Conservation (phyloP, 805 yeast species). For the Myxozyma mucilagina region DNA sequence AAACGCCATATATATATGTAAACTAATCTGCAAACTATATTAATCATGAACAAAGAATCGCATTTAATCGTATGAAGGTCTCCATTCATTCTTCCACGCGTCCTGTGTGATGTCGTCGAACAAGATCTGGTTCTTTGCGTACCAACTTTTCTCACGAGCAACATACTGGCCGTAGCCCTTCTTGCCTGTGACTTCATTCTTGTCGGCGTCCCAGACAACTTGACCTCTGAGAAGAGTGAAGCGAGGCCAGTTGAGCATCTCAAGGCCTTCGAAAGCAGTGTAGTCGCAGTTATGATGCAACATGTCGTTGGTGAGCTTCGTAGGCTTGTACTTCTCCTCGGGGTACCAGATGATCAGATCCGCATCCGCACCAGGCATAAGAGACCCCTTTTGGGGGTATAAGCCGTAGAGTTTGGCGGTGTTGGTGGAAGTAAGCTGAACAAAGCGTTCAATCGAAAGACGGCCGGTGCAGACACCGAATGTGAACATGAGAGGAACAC, state of each 20-base stretch:
- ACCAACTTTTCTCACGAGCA: slow-evolving; percentile 26
- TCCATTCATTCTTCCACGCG: slow-evolving; percentile 30
- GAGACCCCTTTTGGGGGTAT: slow-evolving; percentile 45
- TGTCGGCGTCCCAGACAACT: slow-evolving; percentile 32
- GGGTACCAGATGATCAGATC: slow-evolving; percentile 54
- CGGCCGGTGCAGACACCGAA: slow-evolving; percentile 49
- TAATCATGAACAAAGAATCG: not conserved
- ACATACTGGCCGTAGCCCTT: slow-evolving; percentile 32
- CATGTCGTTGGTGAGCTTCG: slow-evolving; percentile 41
- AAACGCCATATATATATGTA: not conserved
- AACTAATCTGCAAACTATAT: not conserved
- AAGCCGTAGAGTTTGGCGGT: slow-evolving; percentile 52
- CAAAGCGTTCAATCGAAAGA: slow-evolving; percentile 48
- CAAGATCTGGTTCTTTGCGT: slow-evolving; percentile 29
- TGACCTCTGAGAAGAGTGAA: slow-evolving; percentile 44
- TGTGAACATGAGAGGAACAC: slow-evolving; percentile 47
- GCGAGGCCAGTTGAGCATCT: slow-evolving; percentile 51
- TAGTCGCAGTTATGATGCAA: slow-evolving; percentile 36
- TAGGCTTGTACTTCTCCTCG: slow-evolving; percentile 37
- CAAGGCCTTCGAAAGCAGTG: slow-evolving; percentile 43
- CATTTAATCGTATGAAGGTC: slow-evolving; percentile 12
- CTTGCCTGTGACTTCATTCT: slow-evolving; percentile 30
- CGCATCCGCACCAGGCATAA: slow-evolving; percentile 52
- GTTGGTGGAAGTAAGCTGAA: slow-evolving; percentile 50
- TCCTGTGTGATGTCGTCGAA: slow-evolving; percentile 26